Base-by-base conservation (phyloP, 2,329 filamentous ascomycete species). In the Fusarium drepaniforme region DNA sequence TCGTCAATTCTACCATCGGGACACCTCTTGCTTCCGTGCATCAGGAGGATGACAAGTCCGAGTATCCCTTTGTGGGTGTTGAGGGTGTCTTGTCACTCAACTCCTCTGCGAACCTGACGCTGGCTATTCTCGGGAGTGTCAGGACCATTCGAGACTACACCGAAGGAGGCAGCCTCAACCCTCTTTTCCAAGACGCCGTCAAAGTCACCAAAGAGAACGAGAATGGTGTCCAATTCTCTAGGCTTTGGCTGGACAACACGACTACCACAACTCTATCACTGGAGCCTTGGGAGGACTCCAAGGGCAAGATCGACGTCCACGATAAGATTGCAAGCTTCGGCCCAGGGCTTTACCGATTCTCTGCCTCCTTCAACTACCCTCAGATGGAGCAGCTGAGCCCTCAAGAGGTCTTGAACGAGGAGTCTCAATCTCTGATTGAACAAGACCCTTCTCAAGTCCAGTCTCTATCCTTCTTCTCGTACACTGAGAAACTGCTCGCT, bases 61-160 rank as follows among this genome's bases (percentile, higher is more conserved):
- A 77, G 0, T 82, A 85, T 66, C 85, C 88, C 0, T 81, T 82
- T 7, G 87, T 91, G 5, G 90, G 90, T 3, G 84, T 92, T 0
- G 85, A 85, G 8, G 88, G 89, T 0, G 78, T 86, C 3, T 69
- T 93, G 9, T 84, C 85, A 1, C 89, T 93, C 77, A 92, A 92
- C 76, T 83, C 85, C 6, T 90, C 90, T 0, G 89, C 90, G 0
- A 80, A 83, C 2, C 82, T 93, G 18, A 87, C 86, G 0, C 76
- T 91, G 1, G 84, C 90, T 0, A 90, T 93, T 11, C 79, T 93
- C 9, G 91, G 91, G 1, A 91, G 90, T 77, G 87, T 92, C 37
- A 84, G 90, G 12, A 90, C 88, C 1, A 91, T 93, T 72, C 86
- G 91, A 44, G 90, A 93, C 75, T 91, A 89, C 73, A 87, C 87